Base-by-base conservation (phyloP, 257 asterid species). In the Cinchona pubescens region DNA sequence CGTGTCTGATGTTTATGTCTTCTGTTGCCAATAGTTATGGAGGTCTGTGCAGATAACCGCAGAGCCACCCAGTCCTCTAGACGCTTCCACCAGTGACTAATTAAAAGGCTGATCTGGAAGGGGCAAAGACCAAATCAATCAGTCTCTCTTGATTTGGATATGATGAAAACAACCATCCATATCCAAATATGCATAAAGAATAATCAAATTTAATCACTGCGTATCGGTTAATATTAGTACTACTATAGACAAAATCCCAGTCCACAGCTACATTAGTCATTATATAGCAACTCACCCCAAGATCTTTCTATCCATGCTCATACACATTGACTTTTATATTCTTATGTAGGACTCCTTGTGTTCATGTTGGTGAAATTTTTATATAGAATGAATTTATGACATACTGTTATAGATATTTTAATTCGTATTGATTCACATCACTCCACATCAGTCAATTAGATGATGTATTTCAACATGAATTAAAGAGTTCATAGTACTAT, bases 201-300 rank as follows among this genome's bases (percentile, higher is more conserved):
- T 67, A 76, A 76, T 84, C 82, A 82, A 79, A 66, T 59, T 79
- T 51, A 75, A 85, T 88, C 69, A 82, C 86, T 75, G 68, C 71
- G 66, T 77, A 70, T 64, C 85, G 78, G 78, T 78, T 72, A 60
- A 71, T 78, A 68, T 67, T 75, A 69, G 84, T 29, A 68, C 86
- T 30, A 67, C 87, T 71, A 67, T 62, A 79, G 71, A 74, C 66
- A 84, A 56, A 46, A 62, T 70, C 80, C 70, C 72, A 34, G 30
- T 25, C 55, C 58, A 34, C 53, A 64, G 62, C 62, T 7, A 23
- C 30, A 23, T n/a, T n/a, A n/a, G n/a, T n/a, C n/a, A n/a, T 56
- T 56, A 25, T 9, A 56, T n/a, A n/a, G 62, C 32, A 6, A 56
- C 4, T 5, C 9, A n/a, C 62, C 30, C 32, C 30, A 55, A 56